Base-by-base conservation (phyloP, 768 basidiomycete genomes). In the Kwoniella sp. region DNA sequence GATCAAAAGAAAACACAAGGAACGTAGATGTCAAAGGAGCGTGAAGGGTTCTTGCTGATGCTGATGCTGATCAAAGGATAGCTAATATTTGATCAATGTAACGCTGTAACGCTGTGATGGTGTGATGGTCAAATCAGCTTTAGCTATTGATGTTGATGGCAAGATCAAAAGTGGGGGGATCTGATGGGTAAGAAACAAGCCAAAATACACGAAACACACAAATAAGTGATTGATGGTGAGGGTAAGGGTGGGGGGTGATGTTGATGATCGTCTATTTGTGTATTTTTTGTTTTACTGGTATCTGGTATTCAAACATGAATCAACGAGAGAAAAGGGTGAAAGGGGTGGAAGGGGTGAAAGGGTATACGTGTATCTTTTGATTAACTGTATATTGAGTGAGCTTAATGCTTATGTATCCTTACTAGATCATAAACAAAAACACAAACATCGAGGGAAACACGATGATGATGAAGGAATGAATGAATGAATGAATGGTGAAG, bases 1-100 rank as follows among this genome's bases (percentile, higher is more conserved):
- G 40, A 44, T 44, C 40, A 44, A 44, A 44, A 44, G 40, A 44
- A 15, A n/a, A n/a, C n/a, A 44, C 40, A 15, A 44, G 40, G 40
- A 44, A 44, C 40, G 40, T 13, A 13, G 33, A 13, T 13, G 33
- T 19, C 40, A 44, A 44, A 44, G 40, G 40, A 44, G 33, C 13
- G 33, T 33, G 33, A 6, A n/a, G n/a, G n/a, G 33, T 33, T 6
- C 6, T 6, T 33, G 33, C 7, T 6, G 33, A 6, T 6, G 33
- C 33, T 44, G 40, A 44, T 44, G 40, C 17, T 19, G 17, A 44
- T 44, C 40, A n/a, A n/a, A n/a, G n/a, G n/a, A n/a, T n/a, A n/a
- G n/a, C n/a, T n/a, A n/a, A n/a, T n/a, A n/a, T 13, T 33, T 44
- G 40, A 44, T 44, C 10, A 15, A 44, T 44, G 40, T 44, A 44